Evolutionary conservation across 306 rosid species (phyloP).

Genomic region (Benincasa hispida): DNA sequence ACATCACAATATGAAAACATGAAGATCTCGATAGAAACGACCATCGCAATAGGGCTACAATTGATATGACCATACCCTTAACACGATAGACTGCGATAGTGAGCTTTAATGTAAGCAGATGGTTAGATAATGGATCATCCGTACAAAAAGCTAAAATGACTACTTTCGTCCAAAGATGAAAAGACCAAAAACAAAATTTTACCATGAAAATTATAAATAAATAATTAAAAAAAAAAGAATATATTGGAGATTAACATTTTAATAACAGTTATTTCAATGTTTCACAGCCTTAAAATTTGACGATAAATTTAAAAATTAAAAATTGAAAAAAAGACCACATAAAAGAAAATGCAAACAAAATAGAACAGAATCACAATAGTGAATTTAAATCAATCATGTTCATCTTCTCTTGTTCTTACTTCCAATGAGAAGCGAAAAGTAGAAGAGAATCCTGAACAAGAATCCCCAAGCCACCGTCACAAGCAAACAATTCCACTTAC

Average conservation of each 20-base stretch:
- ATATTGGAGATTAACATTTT: not conserved
- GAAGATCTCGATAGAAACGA: too few relatives aligned
- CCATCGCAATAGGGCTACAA: too few relatives aligned
- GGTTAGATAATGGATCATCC: too few relatives aligned
- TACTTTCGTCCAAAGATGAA: too few relatives aligned
- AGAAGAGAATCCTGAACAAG: conserved; percentile 77
- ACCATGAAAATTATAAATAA: not conserved
- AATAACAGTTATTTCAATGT: not conserved
- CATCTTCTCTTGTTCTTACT: conserved; percentile 90
- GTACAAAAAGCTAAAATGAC: too few relatives aligned
- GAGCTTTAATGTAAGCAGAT: too few relatives aligned
- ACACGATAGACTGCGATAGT: too few relatives aligned
- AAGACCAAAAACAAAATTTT: too few relatives aligned
- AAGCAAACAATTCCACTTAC: conserved; percentile 79
- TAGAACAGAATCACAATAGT: too few relatives aligned
- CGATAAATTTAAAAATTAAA: not conserved
- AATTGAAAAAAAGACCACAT: not conserved
- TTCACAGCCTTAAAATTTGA: not conserved
- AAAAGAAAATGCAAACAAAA: not conserved
- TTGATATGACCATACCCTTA: too few relatives aligned
- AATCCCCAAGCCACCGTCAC: conserved; percentile 90
- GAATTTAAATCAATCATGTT: not conserved
- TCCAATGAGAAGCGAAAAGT: conserved; percentile 51
- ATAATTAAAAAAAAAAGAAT: not conserved
- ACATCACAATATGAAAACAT: too few relatives aligned